Conservation (phyloP, 1,284 basidiomycete genomes). For the Athelia psychrophila region DNA sequence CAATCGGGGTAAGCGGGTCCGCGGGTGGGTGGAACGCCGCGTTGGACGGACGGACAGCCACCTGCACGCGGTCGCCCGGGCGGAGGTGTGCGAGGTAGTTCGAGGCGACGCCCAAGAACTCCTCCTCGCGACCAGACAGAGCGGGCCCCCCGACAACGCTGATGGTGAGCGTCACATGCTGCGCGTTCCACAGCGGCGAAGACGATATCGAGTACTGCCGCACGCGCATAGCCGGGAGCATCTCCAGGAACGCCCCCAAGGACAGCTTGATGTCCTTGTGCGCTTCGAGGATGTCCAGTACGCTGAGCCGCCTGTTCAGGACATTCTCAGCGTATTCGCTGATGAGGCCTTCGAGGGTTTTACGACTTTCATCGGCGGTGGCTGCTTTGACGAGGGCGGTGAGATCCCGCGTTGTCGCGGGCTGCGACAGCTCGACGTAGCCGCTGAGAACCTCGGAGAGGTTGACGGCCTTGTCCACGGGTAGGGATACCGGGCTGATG, state of each 20-base stretch:
- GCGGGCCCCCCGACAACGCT: constrained; percentile 38
- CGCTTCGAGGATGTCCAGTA: constrained; percentile 43
- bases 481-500: constrained; percentile 38
- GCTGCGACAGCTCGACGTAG: constrained; percentile 47
- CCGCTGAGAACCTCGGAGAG: constrained; percentile 35
- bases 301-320: constrained; percentile 36
- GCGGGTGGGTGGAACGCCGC: constrained; percentile 46
- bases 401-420: constrained; percentile 39
- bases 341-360: constrained; percentile 25
- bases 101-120: constrained; percentile 47
- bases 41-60: constrained; percentile 40
- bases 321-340: constrained; percentile 33
- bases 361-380: constrained; percentile 12
- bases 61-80: constrained; percentile 41
- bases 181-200: constrained; percentile 44
- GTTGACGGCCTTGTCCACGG: constrained; percentile 33
- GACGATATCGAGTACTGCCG: constrained; percentile 55
- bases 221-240: constrained; percentile 48
- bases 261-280: constrained; percentile 36
- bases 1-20: constrained; percentile 39
- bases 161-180: constrained; percentile 44
- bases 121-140: constrained; percentile 26
- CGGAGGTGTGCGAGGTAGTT: constrained; percentile 43
- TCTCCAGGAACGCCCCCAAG: constrained; percentile 36
- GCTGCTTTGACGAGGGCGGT: constrained; percentile 20